Percentiles rank a stretch among this genome's conserved stretches.
Evolutionary conservation across 805 yeast species (phyloP).

Genomic region (Starmerella sirachaensis): DNA sequence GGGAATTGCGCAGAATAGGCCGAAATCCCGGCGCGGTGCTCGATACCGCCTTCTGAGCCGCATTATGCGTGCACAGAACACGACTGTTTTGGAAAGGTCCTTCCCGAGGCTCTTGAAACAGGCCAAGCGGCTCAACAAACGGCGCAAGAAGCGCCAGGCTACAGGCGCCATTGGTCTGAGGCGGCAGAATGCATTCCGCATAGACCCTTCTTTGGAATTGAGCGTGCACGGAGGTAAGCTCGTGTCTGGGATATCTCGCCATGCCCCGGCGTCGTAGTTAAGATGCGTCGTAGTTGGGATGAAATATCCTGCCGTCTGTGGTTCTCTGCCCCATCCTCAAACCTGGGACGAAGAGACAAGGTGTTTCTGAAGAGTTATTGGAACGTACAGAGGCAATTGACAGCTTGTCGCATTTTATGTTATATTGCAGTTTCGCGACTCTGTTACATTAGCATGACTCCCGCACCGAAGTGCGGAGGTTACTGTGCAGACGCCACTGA

Average conservation of each 20-base stretch:
- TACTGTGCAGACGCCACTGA: too few relatives aligned
- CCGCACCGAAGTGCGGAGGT: too few relatives aligned
- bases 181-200: constrained; percentile 10
- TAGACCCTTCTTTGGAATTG: constrained; percentile 6
- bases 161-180: not conserved
- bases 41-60: constrained; percentile 7
- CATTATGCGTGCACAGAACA: constrained; percentile 6
- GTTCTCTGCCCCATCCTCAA: too few relatives aligned
- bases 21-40: constrained; percentile 1
- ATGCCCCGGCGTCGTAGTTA: too few relatives aligned
- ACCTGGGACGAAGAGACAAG: too few relatives aligned
- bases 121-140: constrained; percentile 1
- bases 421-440: too few relatives aligned
- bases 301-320: too few relatives aligned
- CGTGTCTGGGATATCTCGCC: not conserved
- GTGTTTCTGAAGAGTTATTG: too few relatives aligned
- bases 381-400: too few relatives aligned
- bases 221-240: not conserved
- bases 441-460: too few relatives aligned
- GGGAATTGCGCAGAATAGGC: constrained; percentile 1
- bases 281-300: too few relatives aligned
- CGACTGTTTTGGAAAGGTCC: not conserved
- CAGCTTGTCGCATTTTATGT: too few relatives aligned
- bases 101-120: constrained; percentile 2
- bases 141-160: not conserved